Conservation (phyloP, 176 grass and related monocot species). For the Bothriochloa decipiens region DNA sequence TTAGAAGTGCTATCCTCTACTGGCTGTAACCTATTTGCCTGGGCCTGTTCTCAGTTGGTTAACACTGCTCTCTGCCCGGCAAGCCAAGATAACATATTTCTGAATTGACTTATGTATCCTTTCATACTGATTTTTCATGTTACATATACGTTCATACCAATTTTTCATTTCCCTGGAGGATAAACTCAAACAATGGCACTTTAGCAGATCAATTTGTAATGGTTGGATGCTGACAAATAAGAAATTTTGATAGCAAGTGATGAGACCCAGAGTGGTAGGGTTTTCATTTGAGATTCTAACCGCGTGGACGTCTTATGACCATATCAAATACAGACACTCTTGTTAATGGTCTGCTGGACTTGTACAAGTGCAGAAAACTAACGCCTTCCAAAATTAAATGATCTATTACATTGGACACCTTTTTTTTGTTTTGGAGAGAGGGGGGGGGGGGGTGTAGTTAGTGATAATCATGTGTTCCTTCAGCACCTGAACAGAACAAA, state of each 20-base stretch:
- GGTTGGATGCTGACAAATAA: background rate
- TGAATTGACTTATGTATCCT: background rate
- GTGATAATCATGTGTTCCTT: background rate
- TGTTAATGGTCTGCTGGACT: background rate
- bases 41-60: background rate
- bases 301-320: background rate
- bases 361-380: background rate
- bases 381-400: background rate
- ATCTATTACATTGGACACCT: background rate
- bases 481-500: background rate
- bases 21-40: background rate
- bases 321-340: background rate
- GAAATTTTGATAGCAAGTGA: background rate
- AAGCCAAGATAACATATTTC: background rate
- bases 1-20: background rate
- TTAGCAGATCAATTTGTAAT: too few relatives aligned
- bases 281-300: slow-evolving; percentile 7
- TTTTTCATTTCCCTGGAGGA: background rate
- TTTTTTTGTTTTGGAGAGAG: background rate
- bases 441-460: background rate
- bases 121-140: background rate
- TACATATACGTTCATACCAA: background rate
- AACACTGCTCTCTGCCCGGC: background rate
- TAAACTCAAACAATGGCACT: background rate
- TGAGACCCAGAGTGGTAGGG: background rate